Base-by-base conservation (phyloP, 495 filamentous ascomycete genomes). In the Clohesyomyces aquaticus region DNA sequence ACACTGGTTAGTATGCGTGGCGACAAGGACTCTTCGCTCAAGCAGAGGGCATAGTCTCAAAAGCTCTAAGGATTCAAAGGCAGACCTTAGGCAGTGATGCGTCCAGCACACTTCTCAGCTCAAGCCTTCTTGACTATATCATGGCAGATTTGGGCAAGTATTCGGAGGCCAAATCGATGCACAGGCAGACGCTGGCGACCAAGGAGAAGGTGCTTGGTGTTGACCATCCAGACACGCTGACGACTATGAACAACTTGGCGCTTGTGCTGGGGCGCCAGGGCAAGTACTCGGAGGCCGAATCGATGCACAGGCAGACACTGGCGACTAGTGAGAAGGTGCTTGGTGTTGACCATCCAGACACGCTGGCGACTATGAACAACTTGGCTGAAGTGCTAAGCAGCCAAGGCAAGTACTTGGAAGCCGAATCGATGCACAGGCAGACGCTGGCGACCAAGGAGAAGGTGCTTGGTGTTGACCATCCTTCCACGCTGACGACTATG, bases 31-130 rank as follows among this genome's bases (percentile, higher is more conserved):
- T 59, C 18, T 53, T 59, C 21, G 19, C 9, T 32, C 26, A 59
- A 65, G 45, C 54, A 27, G 53, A 59, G 49, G 35, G 54, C 41
- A 45, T 65, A 46, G 60, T 46, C 11, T 27, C 23, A 63, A 23
- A 46, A 53, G 51, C 68, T 35, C 45, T 73, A 47, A 43, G 65
- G 27, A 55, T 62, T 48, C 65, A 57, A 57, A 55, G 59, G 55
- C 64, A 66, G 57, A 49, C 53, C 49, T 56, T 65, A n/a, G 70
- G 68, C 25, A 38, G 58, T 29, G 63, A 71, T 55, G 32, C 68
- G 42, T 21, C 49, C 38, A 49, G 22, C 26, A 67, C 64, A 67
- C 52, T 65, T 45, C 61, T 28, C 29, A 63, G 59, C 35, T 23
- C 59, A 35, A 41, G 28, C 38, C 28, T 56, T 53, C 35, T 38